A percentile compares a stretch with the other conserved stretches of the same genome.
phyloP scores from a whole-genome alignment of 1,284 basidiomycete species.

The Cryptococcus hybrid region DNA sequence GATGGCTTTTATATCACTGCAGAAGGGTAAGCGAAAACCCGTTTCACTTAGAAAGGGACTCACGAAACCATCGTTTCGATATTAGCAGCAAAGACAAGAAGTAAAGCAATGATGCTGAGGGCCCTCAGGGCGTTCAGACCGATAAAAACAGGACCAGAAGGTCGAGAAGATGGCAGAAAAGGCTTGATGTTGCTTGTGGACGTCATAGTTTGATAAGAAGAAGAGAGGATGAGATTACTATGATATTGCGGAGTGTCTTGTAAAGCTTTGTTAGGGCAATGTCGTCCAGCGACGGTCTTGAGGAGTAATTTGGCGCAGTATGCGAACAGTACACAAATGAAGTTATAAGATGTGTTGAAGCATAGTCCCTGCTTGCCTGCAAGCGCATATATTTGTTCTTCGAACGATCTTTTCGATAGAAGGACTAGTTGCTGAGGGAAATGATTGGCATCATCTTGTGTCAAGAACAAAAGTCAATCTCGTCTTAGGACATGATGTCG shows the following conservation, averaged over 20 bases:
- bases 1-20: constrained; percentile 65
- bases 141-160: constrained; percentile 59
- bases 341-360: no score
- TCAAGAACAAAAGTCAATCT: no score
- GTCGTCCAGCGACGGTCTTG: constrained; percentile 1
- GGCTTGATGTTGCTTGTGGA: constrained; percentile 21
- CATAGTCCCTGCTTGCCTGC: no score
- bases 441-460: no score
- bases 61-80: constrained; percentile 71
- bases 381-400: no score
- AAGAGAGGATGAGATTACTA: background rate
- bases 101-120: constrained; percentile 70
- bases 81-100: constrained; percentile 69
- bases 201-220: constrained; percentile 2
- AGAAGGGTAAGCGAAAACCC: background rate
- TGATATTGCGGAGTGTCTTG: background rate
- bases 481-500: no score
- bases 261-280: background rate
- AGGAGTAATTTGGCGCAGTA: no score
- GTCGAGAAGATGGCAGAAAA: constrained; percentile 27
- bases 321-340: no score
- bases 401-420: no score
- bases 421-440: no score
- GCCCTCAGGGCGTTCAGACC: constrained; percentile 71
- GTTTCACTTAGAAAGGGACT: constrained; percentile 13